Evolutionary conservation across 1,139 yeast species (phyloP), one percentile per base, ranked within the genome.

Genomic region (Pneumocystis carinii): DNA sequence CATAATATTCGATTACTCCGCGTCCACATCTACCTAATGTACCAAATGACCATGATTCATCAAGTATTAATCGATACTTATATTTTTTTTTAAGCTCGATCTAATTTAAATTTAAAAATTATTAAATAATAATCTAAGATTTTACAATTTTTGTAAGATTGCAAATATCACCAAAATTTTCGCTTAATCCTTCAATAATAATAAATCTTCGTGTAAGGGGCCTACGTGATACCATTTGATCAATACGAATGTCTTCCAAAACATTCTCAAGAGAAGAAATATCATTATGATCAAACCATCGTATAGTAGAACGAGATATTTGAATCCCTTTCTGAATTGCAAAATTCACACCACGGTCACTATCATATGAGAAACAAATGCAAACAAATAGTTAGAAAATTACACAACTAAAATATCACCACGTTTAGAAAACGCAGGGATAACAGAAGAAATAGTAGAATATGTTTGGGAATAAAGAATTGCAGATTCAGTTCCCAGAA

Each of bases 401-500:
- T 61, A 57, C 37, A 88, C 96, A 63, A 92, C 85, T 69, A 90
- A 84, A 66, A 88, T 80, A 74, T 92, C 98, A 67, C 98, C 97
- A 75, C 98, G 85, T 74, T 92, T 94, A 70, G 92, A 80, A 73
- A 92, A 92, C 59, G 96, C 90, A 17, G 98, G 96, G 65, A 92
- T 79, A n/a, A 92, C 96, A n/a, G 96, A 86, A n/a, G 94, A 83
- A 10, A 94, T 84, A 58, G 96, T 87, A 66, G 87, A 84, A 69
- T 87, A 85, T 71, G 92, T 97, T 76, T 94, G 98, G 48, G 97
- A 96, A 72, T 92, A 92, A 62, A 92, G 77, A 66, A 92, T 88
- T 60, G 90, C 84, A 65, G 81, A 81, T 68, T 88, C 95, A 6
- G 88, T 80, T 35, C 86, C 90, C 68, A 90, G 81, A 70, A 84